Conservation (phyloP, 2,329 filamentous ascomycete genomes). For the Polychaeton citri region DNA sequence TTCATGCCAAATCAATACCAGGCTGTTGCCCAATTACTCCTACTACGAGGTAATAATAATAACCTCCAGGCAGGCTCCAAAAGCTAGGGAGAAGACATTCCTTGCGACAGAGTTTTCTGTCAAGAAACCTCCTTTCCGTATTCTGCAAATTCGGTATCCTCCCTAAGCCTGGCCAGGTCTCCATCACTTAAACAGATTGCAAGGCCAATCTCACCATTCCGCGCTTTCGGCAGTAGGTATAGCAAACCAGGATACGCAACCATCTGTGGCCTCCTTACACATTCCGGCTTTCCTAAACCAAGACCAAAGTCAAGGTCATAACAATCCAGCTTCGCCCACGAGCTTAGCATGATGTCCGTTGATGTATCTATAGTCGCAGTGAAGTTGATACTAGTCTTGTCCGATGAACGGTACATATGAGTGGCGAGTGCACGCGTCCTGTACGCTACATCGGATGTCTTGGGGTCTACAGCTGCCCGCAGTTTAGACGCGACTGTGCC, state of each 20-base stretch:
- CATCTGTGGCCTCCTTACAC: slow-evolving; percentile 37
- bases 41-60: no score
- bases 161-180: slow-evolving; percentile 32
- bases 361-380: slow-evolving; percentile 24
- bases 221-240: slow-evolving; percentile 35
- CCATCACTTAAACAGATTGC: slow-evolving; percentile 34
- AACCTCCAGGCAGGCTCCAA: no score
- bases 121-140: background rate
- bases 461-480: slow-evolving; percentile 26
- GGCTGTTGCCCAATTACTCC: no score
- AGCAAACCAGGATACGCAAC: slow-evolving; percentile 32
- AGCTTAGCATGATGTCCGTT: slow-evolving; percentile 39
- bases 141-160: slow-evolving; percentile 28
- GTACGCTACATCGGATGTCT: slow-evolving; percentile 22
- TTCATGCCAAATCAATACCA: no score
- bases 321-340: slow-evolving; percentile 37
- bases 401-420: slow-evolving; percentile 19
- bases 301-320: slow-evolving; percentile 36
- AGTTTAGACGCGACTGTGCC: slow-evolving; percentile 25
- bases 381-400: slow-evolving; percentile 24
- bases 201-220: slow-evolving; percentile 31
- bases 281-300: slow-evolving; percentile 33
- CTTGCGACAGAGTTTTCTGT: no score
- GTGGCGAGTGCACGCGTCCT: slow-evolving; percentile 31
- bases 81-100: no score